These are phyloP conservation scores for Zoysia japonica DNA, from an alignment of 176 grass and related monocot species.

Conservation along the genomic window DNA sequence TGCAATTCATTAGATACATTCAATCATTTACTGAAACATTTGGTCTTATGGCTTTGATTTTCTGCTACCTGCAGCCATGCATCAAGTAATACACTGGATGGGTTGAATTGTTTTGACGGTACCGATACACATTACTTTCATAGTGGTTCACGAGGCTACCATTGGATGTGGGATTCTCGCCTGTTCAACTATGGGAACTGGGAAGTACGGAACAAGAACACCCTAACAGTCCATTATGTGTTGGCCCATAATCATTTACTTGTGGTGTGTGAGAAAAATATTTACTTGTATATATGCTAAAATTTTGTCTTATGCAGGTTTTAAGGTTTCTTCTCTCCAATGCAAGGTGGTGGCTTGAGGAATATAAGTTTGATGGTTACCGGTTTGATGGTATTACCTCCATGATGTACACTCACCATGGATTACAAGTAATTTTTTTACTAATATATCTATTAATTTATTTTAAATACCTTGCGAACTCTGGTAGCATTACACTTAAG, in stretches of 20 bases:
- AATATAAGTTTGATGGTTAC: conserved; percentile 96
- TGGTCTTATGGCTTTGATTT: conserved; percentile 31
- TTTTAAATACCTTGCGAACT: conserved; percentile 19
- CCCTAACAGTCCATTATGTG: neutral
- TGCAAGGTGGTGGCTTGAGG: conserved; percentile 95
- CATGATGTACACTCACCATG: conserved; percentile 96
- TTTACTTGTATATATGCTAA: conserved; percentile 30
- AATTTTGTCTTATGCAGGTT: conserved; percentile 51
- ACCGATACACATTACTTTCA: conserved; percentile 96
- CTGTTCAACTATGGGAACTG: conserved; percentile 89
- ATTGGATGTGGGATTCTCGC: conserved; percentile 98
- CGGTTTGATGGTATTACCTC: conserved; percentile 94
- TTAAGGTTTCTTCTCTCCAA: conserved; percentile 88
- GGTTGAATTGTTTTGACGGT: conserved; percentile 89
- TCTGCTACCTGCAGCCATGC: conserved; percentile 61
- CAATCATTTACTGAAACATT: conserved; percentile 17
- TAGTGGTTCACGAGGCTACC: conserved; percentile 65
- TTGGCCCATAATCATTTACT: conserved; percentile 9
- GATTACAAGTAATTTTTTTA: conserved; percentile 63
- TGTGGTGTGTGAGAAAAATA: neutral
- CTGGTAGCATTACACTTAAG: conserved; percentile 15
- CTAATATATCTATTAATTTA: conserved; percentile 29
- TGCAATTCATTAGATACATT: neutral
- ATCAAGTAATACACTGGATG: conserved; percentile 82
- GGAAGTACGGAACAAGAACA: conserved; percentile 52